Percentiles rank a stretch among this genome's conserved stretches.
Evolutionary conservation across 2,329 filamentous ascomycete genomes (phyloP).

Genomic region (Trichoderma pleuroti): DNA sequence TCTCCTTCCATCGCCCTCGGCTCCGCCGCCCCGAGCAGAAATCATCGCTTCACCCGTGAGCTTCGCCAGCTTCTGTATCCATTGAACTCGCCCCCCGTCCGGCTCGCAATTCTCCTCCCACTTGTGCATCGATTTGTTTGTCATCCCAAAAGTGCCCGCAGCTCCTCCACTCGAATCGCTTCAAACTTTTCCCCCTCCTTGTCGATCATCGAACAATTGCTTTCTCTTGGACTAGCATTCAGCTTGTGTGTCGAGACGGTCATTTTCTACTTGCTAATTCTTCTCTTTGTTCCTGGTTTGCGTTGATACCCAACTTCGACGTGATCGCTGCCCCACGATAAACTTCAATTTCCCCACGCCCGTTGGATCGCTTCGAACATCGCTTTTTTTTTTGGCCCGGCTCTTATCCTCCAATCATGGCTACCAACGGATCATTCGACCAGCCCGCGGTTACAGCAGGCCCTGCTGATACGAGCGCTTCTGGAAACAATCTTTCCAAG

Average conservation of each 20-base stretch:
- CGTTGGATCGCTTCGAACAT: slow-evolving; percentile 7
- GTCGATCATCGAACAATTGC: slow-evolving; percentile 19
- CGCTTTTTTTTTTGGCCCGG: background rate
- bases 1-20: slow-evolving; percentile 10
- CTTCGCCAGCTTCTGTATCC: slow-evolving; percentile 3
- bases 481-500: slow-evolving; percentile 59
- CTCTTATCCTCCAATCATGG: slow-evolving; percentile 40
- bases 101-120: slow-evolving; percentile 16
- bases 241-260: slow-evolving; percentile 8
- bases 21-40: background rate
- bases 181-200: slow-evolving; percentile 12
- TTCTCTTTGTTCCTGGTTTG: slow-evolving; percentile 6
- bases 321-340: slow-evolving; percentile 18
- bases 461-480: slow-evolving; percentile 33
- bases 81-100: slow-evolving; percentile 2
- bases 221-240: slow-evolving; percentile 20
- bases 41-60: slow-evolving; percentile 5
- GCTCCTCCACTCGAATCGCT: slow-evolving; percentile 17
- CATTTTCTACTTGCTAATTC: slow-evolving; percentile 8
- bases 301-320: slow-evolving; percentile 22
- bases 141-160: slow-evolving; percentile 22
- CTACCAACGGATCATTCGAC: slow-evolving; percentile 55
- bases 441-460: slow-evolving; percentile 38
- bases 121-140: slow-evolving; percentile 15
- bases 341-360: slow-evolving; percentile 10